Evolutionary conservation across 164 flowering plant genomes (phyloP), one percentile per base, ranked within the genome.

Genomic region (Pachysandra terminalis): DNA sequence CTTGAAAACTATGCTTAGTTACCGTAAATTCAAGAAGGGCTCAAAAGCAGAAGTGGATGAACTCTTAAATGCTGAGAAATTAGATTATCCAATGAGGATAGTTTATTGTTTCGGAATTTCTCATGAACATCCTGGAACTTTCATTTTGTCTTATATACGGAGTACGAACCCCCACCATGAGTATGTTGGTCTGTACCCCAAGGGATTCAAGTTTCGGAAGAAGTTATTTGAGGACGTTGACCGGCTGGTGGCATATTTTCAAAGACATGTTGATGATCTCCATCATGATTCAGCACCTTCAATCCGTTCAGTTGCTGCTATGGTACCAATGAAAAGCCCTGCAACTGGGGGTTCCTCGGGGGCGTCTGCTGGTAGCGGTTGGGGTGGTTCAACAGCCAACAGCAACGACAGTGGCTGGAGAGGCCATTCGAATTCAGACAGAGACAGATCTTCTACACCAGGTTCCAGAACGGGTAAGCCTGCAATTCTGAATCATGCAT

Each of bases 101-200:
- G 97, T 89, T 37, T 95, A 92, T 76, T 70, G 91, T 65, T 92
- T 95, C 80, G 98, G 99, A 63, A 87, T 95, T 60, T 87, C 86
- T 58, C 93, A 95, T 79, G 98, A 95, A 68, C 96, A 92, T 80
- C 99, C 99, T 3, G 98, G 98, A 23, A 90, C 96, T 21, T 87
- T 92, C 70, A 88, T 92, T 60, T 75, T 95, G 23, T 86, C 97
- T 16, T 95, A 86, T 62, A 95, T 95, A 62, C 72, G 97, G 67
- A 90, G 88, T 65, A 79, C 90, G 54, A 90, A 89, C 74, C 97
- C 98, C 3, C 99, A 88, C 69, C 99, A 96, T 66, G 97, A 93
- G 76, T 96, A 89, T 64, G 74, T 96, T 67, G 90, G 96, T 16
- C 72, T 93, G 21, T 88, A 87, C 71, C 98, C 99, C 10, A 93